These are phyloP conservation scores for Fusarium sulawesiense DNA, from an alignment of 2,329 filamentous ascomycete genomes.

Conservation along the genomic window DNA sequence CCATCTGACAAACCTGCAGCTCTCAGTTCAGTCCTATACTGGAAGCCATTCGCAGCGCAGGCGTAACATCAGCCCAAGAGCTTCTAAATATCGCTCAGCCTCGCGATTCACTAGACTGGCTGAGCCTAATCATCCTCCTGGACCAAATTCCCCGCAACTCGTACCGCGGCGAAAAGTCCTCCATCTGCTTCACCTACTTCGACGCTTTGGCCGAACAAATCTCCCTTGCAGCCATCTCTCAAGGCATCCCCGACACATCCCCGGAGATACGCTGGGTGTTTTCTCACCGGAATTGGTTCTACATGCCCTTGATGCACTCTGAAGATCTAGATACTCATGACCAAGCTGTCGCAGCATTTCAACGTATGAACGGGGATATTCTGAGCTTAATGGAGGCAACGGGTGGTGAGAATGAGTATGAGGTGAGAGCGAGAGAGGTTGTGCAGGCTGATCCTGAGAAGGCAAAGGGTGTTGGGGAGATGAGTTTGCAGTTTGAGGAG, in stretches of 20 bases:
- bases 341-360: constrained; percentile 46
- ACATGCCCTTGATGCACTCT: constrained; percentile 70
- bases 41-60: constrained; percentile 48
- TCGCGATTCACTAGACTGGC: constrained; percentile 50
- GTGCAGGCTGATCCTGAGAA: constrained; percentile 44
- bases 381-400: constrained; percentile 47
- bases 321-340: constrained; percentile 62
- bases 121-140: constrained; percentile 67
- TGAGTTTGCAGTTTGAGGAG: constrained; percentile 52
- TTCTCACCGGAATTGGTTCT: constrained; percentile 65
- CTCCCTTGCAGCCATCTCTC: constrained; percentile 50
- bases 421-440: constrained; percentile 44
- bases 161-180: constrained; percentile 62
- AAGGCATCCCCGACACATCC: constrained; percentile 45
- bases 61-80: constrained; percentile 45
- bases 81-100: constrained; percentile 47
- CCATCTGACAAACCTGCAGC: constrained; percentile 29
- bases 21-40: constrained; percentile 49
- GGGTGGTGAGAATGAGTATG: constrained; percentile 39
- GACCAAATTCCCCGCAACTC: constrained; percentile 73
- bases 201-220: constrained; percentile 65
- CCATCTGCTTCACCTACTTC: constrained; percentile 63
- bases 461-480: constrained; percentile 40
- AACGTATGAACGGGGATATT: constrained; percentile 50
- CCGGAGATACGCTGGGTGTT: constrained; percentile 50